phyloP scores from a whole-genome alignment of 2,329 filamentous ascomycete species.

The Exophiala sp. region DNA sequence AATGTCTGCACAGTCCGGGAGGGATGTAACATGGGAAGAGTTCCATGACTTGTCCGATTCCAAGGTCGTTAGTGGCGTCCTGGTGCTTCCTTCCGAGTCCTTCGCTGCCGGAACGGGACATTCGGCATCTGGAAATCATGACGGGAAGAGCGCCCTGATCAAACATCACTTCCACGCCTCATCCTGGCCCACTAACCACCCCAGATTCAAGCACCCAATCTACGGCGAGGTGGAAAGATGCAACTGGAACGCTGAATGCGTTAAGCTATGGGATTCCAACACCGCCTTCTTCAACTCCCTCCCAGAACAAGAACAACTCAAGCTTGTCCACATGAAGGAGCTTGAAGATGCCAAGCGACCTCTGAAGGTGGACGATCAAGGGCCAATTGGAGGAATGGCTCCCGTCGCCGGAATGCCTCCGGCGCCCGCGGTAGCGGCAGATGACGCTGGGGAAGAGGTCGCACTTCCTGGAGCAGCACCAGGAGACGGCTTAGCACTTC shows the following conservation, averaged over 20 bases:
- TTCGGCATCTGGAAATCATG: constrained; percentile 67
- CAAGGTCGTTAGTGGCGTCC: constrained; percentile 59
- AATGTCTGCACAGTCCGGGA: constrained; percentile 53
- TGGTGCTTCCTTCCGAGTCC: constrained; percentile 66
- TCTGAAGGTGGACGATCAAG: background rate
- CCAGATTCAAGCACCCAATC: constrained; percentile 63
- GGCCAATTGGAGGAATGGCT: background rate
- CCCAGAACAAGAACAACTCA: constrained; percentile 57
- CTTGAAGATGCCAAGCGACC: constrained; percentile 16
- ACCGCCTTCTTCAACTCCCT: constrained; percentile 58
- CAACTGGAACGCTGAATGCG: constrained; percentile 65
- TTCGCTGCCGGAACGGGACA: constrained; percentile 72
- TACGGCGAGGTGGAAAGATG: constrained; percentile 68
- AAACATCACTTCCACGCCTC: constrained; percentile 73
- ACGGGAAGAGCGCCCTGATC: constrained; percentile 62
- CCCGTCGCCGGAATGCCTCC: background rate
- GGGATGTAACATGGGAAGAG: constrained; percentile 55
- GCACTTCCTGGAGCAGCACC: background rate
- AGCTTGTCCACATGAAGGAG: constrained; percentile 40
- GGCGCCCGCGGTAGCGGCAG: background rate
- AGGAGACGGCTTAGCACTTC: background rate
- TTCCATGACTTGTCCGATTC: constrained; percentile 66
- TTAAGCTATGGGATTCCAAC: constrained; percentile 63
- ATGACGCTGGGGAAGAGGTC: background rate
- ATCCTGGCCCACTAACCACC: constrained; percentile 65